These are phyloP conservation scores for Solanum medicagineum DNA, from an alignment of 257 asterid species.

Conservation along the genomic window DNA sequence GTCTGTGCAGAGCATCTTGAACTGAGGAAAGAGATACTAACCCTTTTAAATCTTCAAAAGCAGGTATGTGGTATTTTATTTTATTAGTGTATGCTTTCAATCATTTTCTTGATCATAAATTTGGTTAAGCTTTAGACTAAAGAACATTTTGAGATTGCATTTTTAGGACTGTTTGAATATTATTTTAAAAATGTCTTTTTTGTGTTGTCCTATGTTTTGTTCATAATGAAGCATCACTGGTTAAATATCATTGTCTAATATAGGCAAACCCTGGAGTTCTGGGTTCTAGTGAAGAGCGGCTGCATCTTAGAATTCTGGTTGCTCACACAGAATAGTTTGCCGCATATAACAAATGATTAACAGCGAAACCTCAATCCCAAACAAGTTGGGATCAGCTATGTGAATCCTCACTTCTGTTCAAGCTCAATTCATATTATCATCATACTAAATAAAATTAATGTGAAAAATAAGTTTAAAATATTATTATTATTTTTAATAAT, in stretches of 20 bases:
- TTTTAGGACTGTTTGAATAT: not conserved
- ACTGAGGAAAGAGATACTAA: conserved; percentile 83
- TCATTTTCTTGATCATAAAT: not conserved
- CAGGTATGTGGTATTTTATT: conserved; percentile 38
- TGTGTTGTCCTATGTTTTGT: not conserved
- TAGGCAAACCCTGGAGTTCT: not conserved
- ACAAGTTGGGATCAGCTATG: not conserved
- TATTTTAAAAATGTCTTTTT: not conserved
- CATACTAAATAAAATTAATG: not conserved
- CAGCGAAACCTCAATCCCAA: not conserved
- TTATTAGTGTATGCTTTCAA: not conserved
- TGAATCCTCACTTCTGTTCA: not conserved
- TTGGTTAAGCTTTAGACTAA: not conserved
- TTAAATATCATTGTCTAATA: not conserved
- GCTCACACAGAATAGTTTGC: not conserved
- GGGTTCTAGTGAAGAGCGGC: not conserved
- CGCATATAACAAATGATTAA: not conserved
- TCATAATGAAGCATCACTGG: not conserved
- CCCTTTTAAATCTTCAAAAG: conserved; percentile 80
- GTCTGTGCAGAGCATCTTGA: conserved; percentile 96
- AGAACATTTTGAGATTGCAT: not conserved
- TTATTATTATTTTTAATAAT: not conserved
- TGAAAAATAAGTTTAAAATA: not conserved
- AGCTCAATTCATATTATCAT: not conserved
- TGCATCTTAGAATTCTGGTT: not conserved